Percentiles rank a stretch among this genome's conserved stretches.
Evolutionary conservation across 2,329 filamentous ascomycete genomes (phyloP).

Genomic region (Madurella mycetomatis): DNA sequence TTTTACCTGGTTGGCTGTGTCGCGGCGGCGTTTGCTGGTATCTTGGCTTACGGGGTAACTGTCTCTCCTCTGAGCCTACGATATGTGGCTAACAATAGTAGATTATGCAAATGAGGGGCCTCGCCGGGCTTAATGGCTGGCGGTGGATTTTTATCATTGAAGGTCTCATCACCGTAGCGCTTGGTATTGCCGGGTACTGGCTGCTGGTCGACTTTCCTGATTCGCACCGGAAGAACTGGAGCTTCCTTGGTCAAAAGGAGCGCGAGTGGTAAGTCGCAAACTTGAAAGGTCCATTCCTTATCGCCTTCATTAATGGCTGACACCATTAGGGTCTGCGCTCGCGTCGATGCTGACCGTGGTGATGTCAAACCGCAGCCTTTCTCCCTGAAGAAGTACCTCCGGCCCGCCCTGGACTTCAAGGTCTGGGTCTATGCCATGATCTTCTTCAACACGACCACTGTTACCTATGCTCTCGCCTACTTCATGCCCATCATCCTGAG

Average conservation of each 20-base stretch:
- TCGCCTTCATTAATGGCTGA: not conserved
- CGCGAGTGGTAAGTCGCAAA: slow-evolving; percentile 35
- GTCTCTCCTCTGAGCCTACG: not conserved
- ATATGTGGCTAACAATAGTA: slow-evolving; percentile 16
- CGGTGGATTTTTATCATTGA: slow-evolving; percentile 62
- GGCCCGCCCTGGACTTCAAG: slow-evolving; percentile 48
- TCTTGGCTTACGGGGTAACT: slow-evolving; percentile 63
- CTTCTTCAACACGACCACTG: slow-evolving; percentile 64
- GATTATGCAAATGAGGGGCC: slow-evolving; percentile 60
- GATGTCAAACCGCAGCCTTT: slow-evolving; percentile 54
- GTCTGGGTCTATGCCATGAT: slow-evolving; percentile 60
- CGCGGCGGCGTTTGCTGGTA: slow-evolving; percentile 61
- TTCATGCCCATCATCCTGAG: slow-evolving; percentile 73
- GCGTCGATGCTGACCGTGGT: slow-evolving; percentile 54
- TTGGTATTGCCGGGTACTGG: slow-evolving; percentile 50
- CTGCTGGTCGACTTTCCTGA: slow-evolving; percentile 63
- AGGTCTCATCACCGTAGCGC: slow-evolving; percentile 49
- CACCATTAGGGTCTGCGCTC: slow-evolving; percentile 38
- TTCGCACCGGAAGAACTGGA: slow-evolving; percentile 45
- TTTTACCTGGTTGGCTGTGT: slow-evolving; percentile 68
- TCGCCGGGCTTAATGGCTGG: slow-evolving; percentile 54
- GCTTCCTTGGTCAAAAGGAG: slow-evolving; percentile 50
- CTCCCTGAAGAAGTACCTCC: slow-evolving; percentile 43
- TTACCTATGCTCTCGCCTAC: slow-evolving; percentile 71
- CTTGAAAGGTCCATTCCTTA: too few relatives aligned